Evolutionary conservation across 768 basidiomycete species (phyloP), one percentile per base, ranked within the genome.

Genomic region (Hysterangium stoloniferum): DNA sequence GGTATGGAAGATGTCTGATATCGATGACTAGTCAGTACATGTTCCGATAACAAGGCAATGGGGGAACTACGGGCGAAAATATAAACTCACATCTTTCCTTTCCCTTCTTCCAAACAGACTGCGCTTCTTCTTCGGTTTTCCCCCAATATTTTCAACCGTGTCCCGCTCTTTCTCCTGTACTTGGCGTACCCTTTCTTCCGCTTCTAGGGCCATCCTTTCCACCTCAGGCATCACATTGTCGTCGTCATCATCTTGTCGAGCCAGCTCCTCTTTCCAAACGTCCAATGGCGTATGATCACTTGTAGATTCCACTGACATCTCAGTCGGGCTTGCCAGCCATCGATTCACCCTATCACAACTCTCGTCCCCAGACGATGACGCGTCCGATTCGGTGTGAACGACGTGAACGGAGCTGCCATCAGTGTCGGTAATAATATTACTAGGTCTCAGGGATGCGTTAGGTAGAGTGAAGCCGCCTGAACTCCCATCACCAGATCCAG

Each of bases 201-300:
- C 44, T 19, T 45, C 44, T 2, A 45, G 29, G 19, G 44, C 44
- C 44, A 45, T 29, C 4, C 44, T 6, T 17, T 45, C 44, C 28
- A 45, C 44, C 29, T 45, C 44, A 4, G 44, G 44, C 28, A 45
- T 12, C 2, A 45, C 12, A 25, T 24, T 27, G 8, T 44, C 44
- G 3, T 32, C n/a, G n/a, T n/a, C n/a, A n/a, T n/a, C 33, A 34
- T 34, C 9, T 34, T n/a, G 9, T 34, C 33, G 33, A 9, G 9
- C 33, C 33, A n/a, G 9, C 33, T 27, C 41, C 41, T 27, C 9
- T 42, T 27, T 6, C 19, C 20, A 12, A 25, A 22, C 12, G n/a
- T 22, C 41, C 4, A 6, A 25, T 25, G 24, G 33, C 33, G 33
- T n/a, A 34, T 34, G 33, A 9, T n/a, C 33, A 34, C 33, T 9